These are phyloP conservation scores for Polyporus arcularius DNA, from an alignment of 768 basidiomycete genomes.

Conservation along the genomic window DNA sequence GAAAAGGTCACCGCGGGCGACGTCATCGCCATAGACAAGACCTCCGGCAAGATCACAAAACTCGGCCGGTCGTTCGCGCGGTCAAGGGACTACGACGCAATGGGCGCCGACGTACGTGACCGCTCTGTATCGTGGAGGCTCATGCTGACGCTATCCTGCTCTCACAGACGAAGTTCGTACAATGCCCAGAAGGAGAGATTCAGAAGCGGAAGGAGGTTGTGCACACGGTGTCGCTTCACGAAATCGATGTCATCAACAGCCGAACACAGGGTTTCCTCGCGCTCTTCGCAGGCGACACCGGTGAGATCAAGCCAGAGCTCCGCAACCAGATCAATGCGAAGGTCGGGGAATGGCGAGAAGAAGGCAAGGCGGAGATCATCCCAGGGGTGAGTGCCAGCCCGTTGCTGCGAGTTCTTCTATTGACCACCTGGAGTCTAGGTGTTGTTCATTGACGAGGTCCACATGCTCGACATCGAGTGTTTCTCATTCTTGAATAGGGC, in stretches of 20 bases:
- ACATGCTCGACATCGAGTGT: constrained; percentile 99
- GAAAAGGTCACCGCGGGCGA: constrained; percentile 97
- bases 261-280: constrained; percentile 98
- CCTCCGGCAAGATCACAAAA: constrained; percentile 94
- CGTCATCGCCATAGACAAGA: constrained; percentile 96
- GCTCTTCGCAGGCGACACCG: constrained; percentile 92
- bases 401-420: too few species aligned
- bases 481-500: constrained; percentile 98
- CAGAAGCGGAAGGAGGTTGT: constrained; percentile 97
- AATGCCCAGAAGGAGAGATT: constrained; percentile 97
- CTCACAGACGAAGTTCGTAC: constrained; percentile 90
- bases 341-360: constrained; percentile 97
- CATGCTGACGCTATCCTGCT: constrained; percentile 2
- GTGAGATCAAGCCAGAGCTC: constrained; percentile 97
- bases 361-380: constrained; percentile 97
- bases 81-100: constrained; percentile 97
- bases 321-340: constrained; percentile 96
- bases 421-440: constrained; percentile 50
- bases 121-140: background rate
- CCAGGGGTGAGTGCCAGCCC: constrained; percentile 69
- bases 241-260: constrained; percentile 99
- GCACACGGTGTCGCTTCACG: constrained; percentile 96
- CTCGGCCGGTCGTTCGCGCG: constrained; percentile 96
- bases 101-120: constrained; percentile 87
- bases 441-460: constrained; percentile 98